phyloP scores from a whole-genome alignment of 805 yeast species.

The Cyberlindnera nakhonratchasimensis region DNA sequence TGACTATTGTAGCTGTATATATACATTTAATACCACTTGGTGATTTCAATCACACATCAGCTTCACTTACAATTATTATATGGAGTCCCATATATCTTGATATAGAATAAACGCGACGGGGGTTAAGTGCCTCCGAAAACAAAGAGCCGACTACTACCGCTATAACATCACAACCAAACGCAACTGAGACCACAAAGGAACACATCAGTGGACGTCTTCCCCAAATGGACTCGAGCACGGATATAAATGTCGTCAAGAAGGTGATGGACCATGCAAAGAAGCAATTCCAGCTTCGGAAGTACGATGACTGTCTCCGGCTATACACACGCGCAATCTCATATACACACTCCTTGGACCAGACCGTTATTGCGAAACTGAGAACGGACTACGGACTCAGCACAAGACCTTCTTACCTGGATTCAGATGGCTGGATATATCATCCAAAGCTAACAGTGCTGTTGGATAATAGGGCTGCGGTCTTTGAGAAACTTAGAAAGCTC shows the following conservation, averaged over 20 bases:
- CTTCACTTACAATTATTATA: too few species aligned
- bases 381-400: constrained; percentile 13
- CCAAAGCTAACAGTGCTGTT: constrained; percentile 23
- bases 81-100: too few species aligned
- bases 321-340: constrained; percentile 21
- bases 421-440: constrained; percentile 14
- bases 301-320: constrained; percentile 16
- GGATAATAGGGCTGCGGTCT: constrained; percentile 25
- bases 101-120: too few species aligned
- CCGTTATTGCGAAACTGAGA: constrained; percentile 11
- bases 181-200: too few species aligned
- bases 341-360: constrained; percentile 19
- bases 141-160: too few species aligned
- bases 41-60: too few species aligned
- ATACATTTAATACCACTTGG: too few species aligned
- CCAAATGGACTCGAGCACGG: constrained; percentile 4
- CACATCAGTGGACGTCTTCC: too few species aligned
- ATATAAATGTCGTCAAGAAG: constrained; percentile 6
- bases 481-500: constrained; percentile 15
- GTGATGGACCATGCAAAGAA: constrained; percentile 17
- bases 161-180: too few species aligned
- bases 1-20: too few species aligned
- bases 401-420: constrained; percentile 16
- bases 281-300: constrained; percentile 17
- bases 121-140: too few species aligned